phyloP scores from a whole-genome alignment of 768 basidiomycete genomes.

The Trametes meyenii region DNA sequence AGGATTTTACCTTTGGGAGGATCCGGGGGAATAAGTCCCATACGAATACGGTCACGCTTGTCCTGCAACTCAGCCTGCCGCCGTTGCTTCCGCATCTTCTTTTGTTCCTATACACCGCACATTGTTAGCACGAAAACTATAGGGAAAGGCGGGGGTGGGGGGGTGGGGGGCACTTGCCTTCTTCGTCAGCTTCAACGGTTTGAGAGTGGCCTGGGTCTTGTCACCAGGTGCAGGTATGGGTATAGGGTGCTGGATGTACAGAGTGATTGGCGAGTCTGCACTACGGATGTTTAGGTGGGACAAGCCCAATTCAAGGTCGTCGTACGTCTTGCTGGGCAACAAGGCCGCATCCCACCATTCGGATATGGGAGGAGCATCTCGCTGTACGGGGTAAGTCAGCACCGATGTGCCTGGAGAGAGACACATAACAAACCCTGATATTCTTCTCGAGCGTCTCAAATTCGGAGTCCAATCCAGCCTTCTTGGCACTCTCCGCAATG shows the following conservation, averaged over 20 bases:
- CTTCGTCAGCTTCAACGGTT: conserved; percentile 90
- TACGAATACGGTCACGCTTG: conserved; percentile 90
- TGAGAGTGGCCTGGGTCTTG: conserved; percentile 75
- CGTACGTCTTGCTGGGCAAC: conserved; percentile 78
- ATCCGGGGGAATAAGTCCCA: conserved; percentile 95
- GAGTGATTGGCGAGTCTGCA: conserved; percentile 74
- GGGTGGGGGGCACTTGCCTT: conserved; percentile 51
- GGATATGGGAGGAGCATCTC: conserved; percentile 82
- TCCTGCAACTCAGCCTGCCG: conserved; percentile 90
- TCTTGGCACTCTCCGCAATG: conserved; percentile 90
- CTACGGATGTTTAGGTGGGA: conserved; percentile 65
- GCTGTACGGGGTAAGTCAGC: conserved; percentile 41
- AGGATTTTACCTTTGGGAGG: conserved; percentile 79
- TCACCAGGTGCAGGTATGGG: conserved; percentile 91
- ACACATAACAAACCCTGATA: conserved; percentile 62
- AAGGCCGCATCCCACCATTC: conserved; percentile 98
- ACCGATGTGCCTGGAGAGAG: neutral
- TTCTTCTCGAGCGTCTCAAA: conserved; percentile 89
- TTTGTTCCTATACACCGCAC: conserved; percentile 64
- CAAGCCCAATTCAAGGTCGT: conserved; percentile 65
- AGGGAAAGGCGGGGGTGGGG: no score
- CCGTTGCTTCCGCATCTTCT: conserved; percentile 93
- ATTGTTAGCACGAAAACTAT: neutral
- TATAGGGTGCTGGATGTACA: conserved; percentile 96
- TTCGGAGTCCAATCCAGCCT: conserved; percentile 94